A percentile compares a stretch with the other conserved stretches of the same genome.
These are phyloP conservation scores for Talaromyces nanjingensis DNA, from an alignment of 495 filamentous ascomycete species.

Conservation along the genomic window DNA sequence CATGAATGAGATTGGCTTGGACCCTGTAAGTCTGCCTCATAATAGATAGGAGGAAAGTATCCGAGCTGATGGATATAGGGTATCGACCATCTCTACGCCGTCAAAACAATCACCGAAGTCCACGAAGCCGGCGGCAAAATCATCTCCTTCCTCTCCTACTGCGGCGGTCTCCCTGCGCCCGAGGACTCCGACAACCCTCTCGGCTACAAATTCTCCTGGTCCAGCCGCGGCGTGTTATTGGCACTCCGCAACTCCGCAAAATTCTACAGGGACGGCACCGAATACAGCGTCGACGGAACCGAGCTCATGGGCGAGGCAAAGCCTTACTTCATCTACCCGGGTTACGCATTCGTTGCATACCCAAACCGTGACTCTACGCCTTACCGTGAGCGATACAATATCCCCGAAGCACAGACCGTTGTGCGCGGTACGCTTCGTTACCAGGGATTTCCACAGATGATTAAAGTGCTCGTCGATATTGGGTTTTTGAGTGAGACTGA, in stretches of 20 bases:
- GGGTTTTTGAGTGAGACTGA: constrained; percentile 70
- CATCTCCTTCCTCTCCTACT: constrained; percentile 75
- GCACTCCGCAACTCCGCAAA: constrained; percentile 80
- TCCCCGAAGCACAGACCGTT: constrained; percentile 63
- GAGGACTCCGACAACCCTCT: constrained; percentile 85
- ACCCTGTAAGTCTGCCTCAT: constrained; percentile 25
- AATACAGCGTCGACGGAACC: constrained; percentile 49
- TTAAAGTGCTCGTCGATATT: constrained; percentile 79
- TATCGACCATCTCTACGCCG: constrained; percentile 78
- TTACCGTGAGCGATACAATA: constrained; percentile 82
- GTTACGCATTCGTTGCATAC: constrained; percentile 87
- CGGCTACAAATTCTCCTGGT: constrained; percentile 95
- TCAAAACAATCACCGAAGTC: constrained; percentile 77
- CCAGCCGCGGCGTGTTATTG: constrained; percentile 76
- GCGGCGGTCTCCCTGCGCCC: constrained; percentile 78
- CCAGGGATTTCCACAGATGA: constrained; percentile 80
- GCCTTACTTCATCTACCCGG: constrained; percentile 86
- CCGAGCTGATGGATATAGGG: constrained; percentile 22
- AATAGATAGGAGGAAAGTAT: not conserved
- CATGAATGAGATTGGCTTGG: constrained; percentile 94
- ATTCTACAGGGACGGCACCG: constrained; percentile 73
- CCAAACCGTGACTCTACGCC: constrained; percentile 85
- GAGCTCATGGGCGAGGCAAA: constrained; percentile 83
- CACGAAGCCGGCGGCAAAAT: constrained; percentile 85
- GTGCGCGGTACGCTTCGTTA: constrained; percentile 73